Base-by-base conservation (phyloP, 179 eudicot genomes). In the Nepenthes alata region DNA sequence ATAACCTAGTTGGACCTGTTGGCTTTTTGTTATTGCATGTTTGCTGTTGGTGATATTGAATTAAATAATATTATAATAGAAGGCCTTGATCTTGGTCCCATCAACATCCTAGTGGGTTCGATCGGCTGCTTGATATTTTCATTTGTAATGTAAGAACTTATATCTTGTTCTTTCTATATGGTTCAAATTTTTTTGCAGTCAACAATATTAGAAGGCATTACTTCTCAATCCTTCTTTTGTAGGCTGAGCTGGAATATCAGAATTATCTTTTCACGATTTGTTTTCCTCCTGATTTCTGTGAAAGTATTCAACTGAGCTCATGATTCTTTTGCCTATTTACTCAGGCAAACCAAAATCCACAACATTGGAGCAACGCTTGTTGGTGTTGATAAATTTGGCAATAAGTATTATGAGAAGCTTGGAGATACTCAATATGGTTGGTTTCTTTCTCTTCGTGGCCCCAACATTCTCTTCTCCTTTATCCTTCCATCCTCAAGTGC, bases 341-440 rank as follows among this genome's bases (percentile, higher is more conserved):
- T 67, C 80, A 91, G 98, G 86, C 98, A 91, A 78, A 91, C 98
- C 64, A 91, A 91, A 79, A 84, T 91, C 57, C 96, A 91, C 74
- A 91, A 84, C 59, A 81, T 91, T 45, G 98, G 98, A 14, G 98
- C 86, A 63, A 86, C 81, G 15, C 68, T 91, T 58, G 91, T 86
- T 63, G 98, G 98, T 35, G 81, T 91, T 57, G 98, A 91, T 71
- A 88, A 89, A 68, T 89, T 83, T 71, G 96, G 98, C 39, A 91
- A 91, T 57, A 89, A 89, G 75, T 91, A 91, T 59, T 91, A 79
- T 71, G 83, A 91, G 78, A 91, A 78, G 37, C 73, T 91, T 57
- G 85, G 75, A 35, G 80, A 85, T 9, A 67, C 72, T 67, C 98
- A 91, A 75, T 81, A 69, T 72, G 98, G 98, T 91, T n/a, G 69